Evolutionary conservation across 768 basidiomycete genomes (phyloP), one percentile per base, ranked within the genome.

Genomic region (Daedaleopsis nitida): DNA sequence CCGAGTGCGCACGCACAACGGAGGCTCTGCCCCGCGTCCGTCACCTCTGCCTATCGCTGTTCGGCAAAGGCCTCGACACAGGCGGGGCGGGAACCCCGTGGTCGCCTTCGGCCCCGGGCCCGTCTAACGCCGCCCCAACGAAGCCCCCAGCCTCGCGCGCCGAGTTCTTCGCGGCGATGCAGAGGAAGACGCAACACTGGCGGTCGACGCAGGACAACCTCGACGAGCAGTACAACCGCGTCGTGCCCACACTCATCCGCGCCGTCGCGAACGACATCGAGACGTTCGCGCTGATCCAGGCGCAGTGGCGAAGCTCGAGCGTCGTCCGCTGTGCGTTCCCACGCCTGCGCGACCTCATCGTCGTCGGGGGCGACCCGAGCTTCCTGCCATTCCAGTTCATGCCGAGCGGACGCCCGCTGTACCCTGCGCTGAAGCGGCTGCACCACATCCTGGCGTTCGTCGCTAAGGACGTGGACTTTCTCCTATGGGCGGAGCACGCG

Each of bases 201-300:
- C 57, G 54, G 27, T 37, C 57, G 6, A 53, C 53, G 23, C 62
- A 63, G 43, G 57, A 49, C 21, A 49, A 34, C 32, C 53, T 63
- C 21, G 62, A 63, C 54, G 57, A 58, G 48, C 62, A 63, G 39
- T 63, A 63, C 62, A 59, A 58, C 43, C 62, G 57, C 62, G 53
- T 63, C 53, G 44, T 63, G 16, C 62, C 62, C 13, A 34, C 37
- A n/a, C 62, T 64, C 43, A 53, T 64, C 32, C 43, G 35, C 43
- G 43, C 42, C 12, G 58, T 64, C 14, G 62, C 62, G 9, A 43
- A 54, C 11, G 55, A 59, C 49, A 43, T 64, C 7, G 7, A 59
- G 17, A 44, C 62, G 23, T 54, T 64, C 50, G 58, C 62, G 19
- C 19, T 59, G 23, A 44, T 39, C 32, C 62, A 64, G 24, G 55